Evolutionary conservation across 2,329 filamentous ascomycete genomes (phyloP), one percentile per base, ranked within the genome.

Genomic region (Hypoxylon sp.): DNA sequence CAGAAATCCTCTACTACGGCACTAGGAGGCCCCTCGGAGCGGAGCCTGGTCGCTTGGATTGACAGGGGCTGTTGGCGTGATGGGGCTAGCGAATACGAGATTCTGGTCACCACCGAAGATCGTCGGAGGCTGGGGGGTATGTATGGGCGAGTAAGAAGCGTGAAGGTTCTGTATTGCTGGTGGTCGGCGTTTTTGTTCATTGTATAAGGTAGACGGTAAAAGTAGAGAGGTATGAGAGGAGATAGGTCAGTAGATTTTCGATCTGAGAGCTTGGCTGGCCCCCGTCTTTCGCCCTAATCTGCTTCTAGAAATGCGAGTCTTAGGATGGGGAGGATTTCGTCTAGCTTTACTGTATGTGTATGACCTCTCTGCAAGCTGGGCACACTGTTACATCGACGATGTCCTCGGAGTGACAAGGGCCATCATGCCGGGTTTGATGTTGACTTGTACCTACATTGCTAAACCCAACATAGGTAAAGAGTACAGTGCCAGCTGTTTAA

Each of bases 41-140:
- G 65, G 65, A 68, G 55, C 58, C 65, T 58, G 52, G 54, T 16
- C 62, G 56, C 65, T 52, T 67, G 60, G 60, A 56, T 40, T 51
- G 68, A 71, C 65, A 70, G 69, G 69, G 69, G 68, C 58, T 12
- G 46, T 63, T 63, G 68, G 65, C 65, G 64, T 65, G 61, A 68
- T 69, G 66, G 68, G 58, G 62, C 68, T 71, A 71, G 70, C 70
- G 70, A 71, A 71, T 71, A 71, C 70, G 70, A 71, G 70, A 68
- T 71, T 69, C 64, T 71, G 70, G 68, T 70, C 61, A 71, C 64
- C 64, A 67, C 56, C 63, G 51, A 64, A 68, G 64, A 70, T 70
- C 64, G 59, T 61, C 58, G 63, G 64, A 60, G 67, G 61, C 58
- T 67, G 61, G 63, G 24, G 61, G 65, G 62, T 42, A 26, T 26